Base-by-base conservation (phyloP, 1,139 yeast genomes). In the Suzukiozyma palmioleophila region DNA sequence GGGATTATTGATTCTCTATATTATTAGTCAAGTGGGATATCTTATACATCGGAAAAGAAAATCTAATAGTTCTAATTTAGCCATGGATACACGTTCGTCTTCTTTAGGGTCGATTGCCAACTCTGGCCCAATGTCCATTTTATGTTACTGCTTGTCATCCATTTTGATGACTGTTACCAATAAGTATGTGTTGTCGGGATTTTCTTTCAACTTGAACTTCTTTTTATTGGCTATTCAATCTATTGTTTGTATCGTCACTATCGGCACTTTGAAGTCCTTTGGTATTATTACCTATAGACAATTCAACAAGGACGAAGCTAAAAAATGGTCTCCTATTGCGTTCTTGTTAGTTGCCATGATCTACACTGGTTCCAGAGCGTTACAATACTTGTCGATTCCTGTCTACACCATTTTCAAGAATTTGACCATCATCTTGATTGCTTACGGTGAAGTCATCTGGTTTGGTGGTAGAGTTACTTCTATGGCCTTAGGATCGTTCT, bases 101-200 rank as follows among this genome's bases (percentile, higher is more conserved):
- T 26, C 31, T 2, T 22, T 37, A 6, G 24, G 16, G 40, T 63
- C 72, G 40, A 54, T 83, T 38, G 84, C 80, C 53, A 88, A 88
- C 73, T 82, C 88, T 44, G 95, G 92, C 22, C 90, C 94, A 15
- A 74, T 87, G 51, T 89, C 97, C 41, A 87, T 90, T 53, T 64
- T 82, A 47, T 77, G 88, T 32, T 92, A 92, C 78, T 92, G 97
- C 73, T 75, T 77, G 43, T 85, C 97, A 24, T 92, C 97, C 18
- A 90, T 92, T 54, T 69, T 90, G 64, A 92, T 92, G 98, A 92
- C 98, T n/a, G 87, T 90, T 47, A 90, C 97, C 46, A 92, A 92
- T 75, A 92, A 92, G 69, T 89, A 81, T 60, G 97, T 92, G 45
- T 82, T 92, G 43, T 82, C 90, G 36, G 92, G 90, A 34, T 75